Base-by-base conservation (phyloP, 345 rosid genomes). In the Cardiospermum halicacabum region DNA sequence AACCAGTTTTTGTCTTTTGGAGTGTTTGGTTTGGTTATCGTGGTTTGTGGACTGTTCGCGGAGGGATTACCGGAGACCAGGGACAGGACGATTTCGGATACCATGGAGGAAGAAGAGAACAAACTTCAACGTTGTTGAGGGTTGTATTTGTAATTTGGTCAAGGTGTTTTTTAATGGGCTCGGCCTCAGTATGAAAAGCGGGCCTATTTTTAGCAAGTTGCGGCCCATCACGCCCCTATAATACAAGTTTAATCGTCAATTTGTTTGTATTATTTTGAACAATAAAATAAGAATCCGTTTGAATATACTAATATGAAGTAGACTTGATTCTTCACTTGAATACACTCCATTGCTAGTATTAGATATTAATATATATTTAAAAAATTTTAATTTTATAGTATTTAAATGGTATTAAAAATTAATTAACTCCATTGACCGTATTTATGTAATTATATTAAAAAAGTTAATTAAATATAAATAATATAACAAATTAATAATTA, bases 21-120 rank as follows among this genome's bases (percentile, higher is more conserved):
- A 13, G 70, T 89, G 58, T 87, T 85, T 2, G 96, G 91, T 50
- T 32, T 85, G 56, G 79, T 67, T 25, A 81, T 89, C 18, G 74
- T 77, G n/a, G 4, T 79, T 56, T 74, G 89, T 58, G 91, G 89
- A 3, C 16, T 85, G 68, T 72, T 69, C 62, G 86, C 61, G n/a
- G 40, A 79, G n/a, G 74, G 70, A 0, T 67, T 89, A 65, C 93
- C 93, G 0, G 94, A 89, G 79, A 89, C 91, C 5, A 79, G 68
- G 30, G 89, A 86, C n/a, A 73, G 58, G 11, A 69, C 61, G 53
- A 65, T 83, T 30, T 72, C 84, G 2, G 88, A 87, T 57, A 83
- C 89, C 15, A 76, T 85, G 78, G 94, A 85, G 2, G 86, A 82
- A 61, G 89, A 88, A 74, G 92, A 85, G 49, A 16, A 42, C 26